Percentiles rank a stretch among this genome's conserved stretches.
Evolutionary conservation across 2,329 filamentous ascomycete species (phyloP).

Genomic region (Penicillium sp.): DNA sequence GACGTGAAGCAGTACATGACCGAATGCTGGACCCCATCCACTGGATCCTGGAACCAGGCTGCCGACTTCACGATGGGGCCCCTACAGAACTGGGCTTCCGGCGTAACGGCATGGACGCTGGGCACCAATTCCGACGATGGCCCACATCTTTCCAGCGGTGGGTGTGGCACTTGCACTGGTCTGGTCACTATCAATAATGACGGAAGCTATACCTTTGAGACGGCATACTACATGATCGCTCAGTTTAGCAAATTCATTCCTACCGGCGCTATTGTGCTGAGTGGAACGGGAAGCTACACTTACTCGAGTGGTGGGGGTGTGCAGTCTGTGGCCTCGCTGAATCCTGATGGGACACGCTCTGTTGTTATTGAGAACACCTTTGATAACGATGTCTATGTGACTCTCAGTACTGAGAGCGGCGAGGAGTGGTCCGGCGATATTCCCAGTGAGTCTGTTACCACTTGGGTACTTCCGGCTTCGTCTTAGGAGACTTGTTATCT

Average conservation of each 20-base stretch:
- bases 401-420: slow-evolving; percentile 21
- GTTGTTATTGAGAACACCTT: slow-evolving; percentile 53
- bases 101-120: slow-evolving; percentile 33
- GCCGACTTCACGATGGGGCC: slow-evolving; percentile 31
- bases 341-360: slow-evolving; percentile 49
- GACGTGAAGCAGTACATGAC: slow-evolving; percentile 42
- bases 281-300: slow-evolving; percentile 47
- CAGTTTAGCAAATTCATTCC: slow-evolving; percentile 55
- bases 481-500: neutral
- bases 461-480: slow-evolving; percentile 28
- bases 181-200: slow-evolving; percentile 32
- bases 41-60: slow-evolving; percentile 26
- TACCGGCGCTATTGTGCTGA: slow-evolving; percentile 46
- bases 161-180: slow-evolving; percentile 29
- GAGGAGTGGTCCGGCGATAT: slow-evolving; percentile 31
- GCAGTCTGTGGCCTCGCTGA: slow-evolving; percentile 50
- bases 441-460: slow-evolving; percentile 29
- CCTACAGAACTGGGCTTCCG: slow-evolving; percentile 33
- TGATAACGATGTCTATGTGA: slow-evolving; percentile 48
- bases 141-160: slow-evolving; percentile 29
- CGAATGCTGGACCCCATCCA: slow-evolving; percentile 37
- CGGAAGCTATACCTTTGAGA: slow-evolving; percentile 46
- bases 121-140: slow-evolving; percentile 28
- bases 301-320: slow-evolving; percentile 40
- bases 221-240: slow-evolving; percentile 57